phyloP scores from a whole-genome alignment of 306 rosid species.

The barrel medic (Medicago truncatula) region DNA sequence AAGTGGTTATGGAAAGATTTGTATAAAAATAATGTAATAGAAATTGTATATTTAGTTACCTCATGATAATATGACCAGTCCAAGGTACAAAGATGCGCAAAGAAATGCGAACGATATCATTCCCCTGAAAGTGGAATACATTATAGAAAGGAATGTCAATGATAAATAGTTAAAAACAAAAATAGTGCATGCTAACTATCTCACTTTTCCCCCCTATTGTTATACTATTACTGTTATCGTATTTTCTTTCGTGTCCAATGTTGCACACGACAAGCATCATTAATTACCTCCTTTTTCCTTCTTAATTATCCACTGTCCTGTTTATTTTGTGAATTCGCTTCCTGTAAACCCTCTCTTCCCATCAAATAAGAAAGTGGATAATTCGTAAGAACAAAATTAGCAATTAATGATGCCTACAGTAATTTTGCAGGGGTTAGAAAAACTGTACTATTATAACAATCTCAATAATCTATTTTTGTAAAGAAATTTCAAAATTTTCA shows the following conservation, averaged over 20 bases:
- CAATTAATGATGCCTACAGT: too few relatives aligned
- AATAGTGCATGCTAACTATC: not conserved
- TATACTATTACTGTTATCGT: not conserved
- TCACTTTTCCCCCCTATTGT: not conserved
- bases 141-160: slow-evolving; percentile 20
- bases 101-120: slow-evolving; percentile 58
- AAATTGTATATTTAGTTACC: slow-evolving; percentile 39
- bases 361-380: too few relatives aligned
- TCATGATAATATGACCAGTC: slow-evolving; percentile 64
- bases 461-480: too few relatives aligned
- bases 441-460: too few relatives aligned
- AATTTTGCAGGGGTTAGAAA: too few relatives aligned
- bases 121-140: slow-evolving; percentile 53
- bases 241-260: not conserved
- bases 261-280: not conserved
- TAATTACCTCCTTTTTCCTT: not conserved
- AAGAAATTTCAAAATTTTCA: too few relatives aligned
- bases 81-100: slow-evolving; percentile 57
- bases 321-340: too few relatives aligned
- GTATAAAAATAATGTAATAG: not conserved
- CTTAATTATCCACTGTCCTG: not conserved
- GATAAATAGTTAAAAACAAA: not conserved
- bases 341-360: too few relatives aligned
- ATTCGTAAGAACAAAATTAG: too few relatives aligned
- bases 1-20: slow-evolving; percentile 1